Evolutionary conservation across 352 stramenopile species (phyloP), one percentile per base, ranked within the genome.

Genomic region (Phytophthora melonis): DNA sequence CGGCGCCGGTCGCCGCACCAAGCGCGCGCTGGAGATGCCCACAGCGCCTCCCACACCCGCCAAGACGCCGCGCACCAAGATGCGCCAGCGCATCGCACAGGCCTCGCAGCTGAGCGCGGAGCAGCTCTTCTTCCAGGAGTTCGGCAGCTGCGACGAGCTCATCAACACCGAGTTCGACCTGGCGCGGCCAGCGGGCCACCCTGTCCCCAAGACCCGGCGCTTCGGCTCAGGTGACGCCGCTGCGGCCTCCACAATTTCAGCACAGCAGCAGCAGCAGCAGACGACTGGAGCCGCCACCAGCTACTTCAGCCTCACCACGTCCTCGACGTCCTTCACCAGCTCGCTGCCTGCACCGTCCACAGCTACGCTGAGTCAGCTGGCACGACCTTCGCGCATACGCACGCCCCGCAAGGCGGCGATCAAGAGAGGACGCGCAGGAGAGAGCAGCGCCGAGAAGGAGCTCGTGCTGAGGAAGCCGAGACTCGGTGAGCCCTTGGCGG

Each of bases 121-220:
- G 41, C 72, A 91, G 19, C 83, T 93, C 30, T 94, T 94, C 75
- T 90, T 85, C 56, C 68, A 89, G 63, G 64, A 85, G 47, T 94
- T 94, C 56, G 87, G 86, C 30, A 77, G 71, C 52, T 49, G 72
- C n/a, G 83, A 90, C 27, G 72, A 86, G 50, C 75, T 92, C 9
- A 58, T 82, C 55, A 63, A 60, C 4, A 61, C 80, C 16, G 79
- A 81, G 56, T 83, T 84, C 45, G 83, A 87, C 47, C 75, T 90
- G 58, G 73, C 58, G 25, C 70, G 75, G 0, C 70, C 72, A 16
- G 67, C 63, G 8, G 60, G 53, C 52, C 67, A 61, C 25, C 54
- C 57, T 27, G 59, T 63, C 7, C 50, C 52, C 56, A 70, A 43
- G n/a, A 34, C 63, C 25, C 62, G 56, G 72, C 72, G 36, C 16